Conservation (phyloP, 2,329 filamentous ascomycete species). For the Allantophomopsis cytisporea region DNA sequence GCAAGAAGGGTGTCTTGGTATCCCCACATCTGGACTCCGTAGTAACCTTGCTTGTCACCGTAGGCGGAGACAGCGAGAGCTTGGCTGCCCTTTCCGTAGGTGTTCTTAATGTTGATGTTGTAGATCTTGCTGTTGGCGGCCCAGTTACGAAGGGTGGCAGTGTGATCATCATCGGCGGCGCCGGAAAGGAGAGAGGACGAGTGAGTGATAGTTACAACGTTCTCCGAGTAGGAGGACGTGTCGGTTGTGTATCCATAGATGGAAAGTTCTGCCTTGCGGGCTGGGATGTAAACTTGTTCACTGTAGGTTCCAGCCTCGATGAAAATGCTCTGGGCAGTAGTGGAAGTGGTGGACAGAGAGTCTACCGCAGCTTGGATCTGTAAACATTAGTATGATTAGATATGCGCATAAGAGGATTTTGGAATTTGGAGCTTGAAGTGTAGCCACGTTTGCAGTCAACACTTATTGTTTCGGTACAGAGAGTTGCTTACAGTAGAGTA, state of each 20-base stretch:
- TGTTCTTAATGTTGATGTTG: conserved; percentile 43
- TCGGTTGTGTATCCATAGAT: conserved; percentile 39
- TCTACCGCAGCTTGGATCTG: conserved; percentile 32
- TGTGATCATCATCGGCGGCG: conserved; percentile 25
- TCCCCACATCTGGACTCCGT: conserved; percentile 38
- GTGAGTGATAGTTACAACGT: conserved; percentile 32
- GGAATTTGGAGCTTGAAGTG: neutral
- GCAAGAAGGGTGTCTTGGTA: conserved; percentile 41
- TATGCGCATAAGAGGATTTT: neutral
- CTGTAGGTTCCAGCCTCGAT: conserved; percentile 40
- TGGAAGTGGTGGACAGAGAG: conserved; percentile 31
- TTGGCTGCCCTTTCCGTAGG: conserved; percentile 31
- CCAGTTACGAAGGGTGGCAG: conserved; percentile 15
- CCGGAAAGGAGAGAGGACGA: conserved; percentile 24
- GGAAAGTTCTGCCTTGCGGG: conserved; percentile 29
- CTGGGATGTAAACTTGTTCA: conserved; percentile 40
- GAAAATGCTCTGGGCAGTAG: conserved; percentile 35
- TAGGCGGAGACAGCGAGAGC: conserved; percentile 38
- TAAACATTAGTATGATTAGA: neutral
- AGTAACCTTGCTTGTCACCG: conserved; percentile 38
- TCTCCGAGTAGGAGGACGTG: conserved; percentile 29
- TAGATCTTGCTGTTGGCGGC: conserved; percentile 38
- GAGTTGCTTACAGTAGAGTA: conserved; percentile 23
- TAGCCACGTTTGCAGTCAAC: neutral
- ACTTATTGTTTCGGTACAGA: neutral